These are phyloP conservation scores for Cystofilobasidium bisporidii DNA, from an alignment of 768 basidiomycete genomes.

Conservation along the genomic window DNA sequence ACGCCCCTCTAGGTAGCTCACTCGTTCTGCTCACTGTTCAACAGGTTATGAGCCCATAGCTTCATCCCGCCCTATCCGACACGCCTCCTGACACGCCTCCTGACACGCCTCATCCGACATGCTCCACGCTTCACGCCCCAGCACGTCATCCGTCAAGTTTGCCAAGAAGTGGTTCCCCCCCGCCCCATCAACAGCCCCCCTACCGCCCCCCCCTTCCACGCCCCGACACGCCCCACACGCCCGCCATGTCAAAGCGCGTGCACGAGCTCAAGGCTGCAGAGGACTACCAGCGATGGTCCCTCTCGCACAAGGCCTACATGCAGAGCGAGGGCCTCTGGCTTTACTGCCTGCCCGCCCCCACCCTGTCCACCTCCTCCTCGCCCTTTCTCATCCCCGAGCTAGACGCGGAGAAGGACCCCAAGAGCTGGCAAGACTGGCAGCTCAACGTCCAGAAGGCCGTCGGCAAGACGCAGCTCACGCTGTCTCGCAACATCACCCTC, in stretches of 20 bases:
- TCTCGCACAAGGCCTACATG: neutral
- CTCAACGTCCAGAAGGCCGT: conserved; percentile 7
- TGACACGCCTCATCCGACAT: too few species aligned
- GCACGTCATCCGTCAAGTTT: too few species aligned
- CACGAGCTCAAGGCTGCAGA: neutral
- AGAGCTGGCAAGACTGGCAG: neutral
- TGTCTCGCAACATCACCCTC: conserved; percentile 1
- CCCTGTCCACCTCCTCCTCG: neutral
- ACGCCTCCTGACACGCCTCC: neutral
- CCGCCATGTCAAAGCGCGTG: neutral
- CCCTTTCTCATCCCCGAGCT: neutral
- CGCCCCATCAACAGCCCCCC: neutral
- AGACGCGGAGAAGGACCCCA: neutral
- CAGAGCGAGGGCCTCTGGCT: conserved; percentile 7
- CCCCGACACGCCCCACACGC: neutral
- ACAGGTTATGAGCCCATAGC: conserved; percentile 9
- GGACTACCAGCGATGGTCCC: conserved; percentile 1
- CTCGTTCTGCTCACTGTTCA: too few species aligned
- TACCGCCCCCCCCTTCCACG: neutral
- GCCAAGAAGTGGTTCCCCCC: too few species aligned
- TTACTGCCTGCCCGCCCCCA: neutral
- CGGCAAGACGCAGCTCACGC: conserved; percentile 4
- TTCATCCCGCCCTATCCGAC: neutral
- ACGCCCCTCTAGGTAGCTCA: too few species aligned
- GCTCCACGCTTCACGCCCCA: too few species aligned